Percentiles rank a stretch among this genome's conserved stretches.
Conservation (phyloP, 2,329 filamentous ascomycete genomes). For the Sporothrix pallida region DNA sequence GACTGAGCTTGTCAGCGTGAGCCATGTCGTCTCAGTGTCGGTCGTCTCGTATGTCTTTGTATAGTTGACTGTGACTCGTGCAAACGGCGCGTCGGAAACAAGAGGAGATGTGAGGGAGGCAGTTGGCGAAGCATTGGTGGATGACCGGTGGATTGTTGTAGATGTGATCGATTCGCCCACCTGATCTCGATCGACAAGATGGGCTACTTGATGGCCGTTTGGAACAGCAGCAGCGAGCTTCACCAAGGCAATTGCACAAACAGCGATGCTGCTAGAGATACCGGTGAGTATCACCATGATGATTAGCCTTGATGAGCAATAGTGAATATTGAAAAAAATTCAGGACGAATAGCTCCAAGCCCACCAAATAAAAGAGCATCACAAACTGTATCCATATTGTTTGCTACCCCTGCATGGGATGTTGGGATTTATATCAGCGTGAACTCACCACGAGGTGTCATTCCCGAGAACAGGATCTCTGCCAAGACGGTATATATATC, state of each 20-base stretch:
- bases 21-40: background rate
- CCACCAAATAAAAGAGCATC: no score
- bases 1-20: background rate
- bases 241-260: background rate
- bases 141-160: constrained; percentile 1
- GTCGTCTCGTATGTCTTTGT: constrained; percentile 9
- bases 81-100: background rate
- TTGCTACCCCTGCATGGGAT: no score
- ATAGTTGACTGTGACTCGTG: constrained; percentile 16
- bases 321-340: no score
- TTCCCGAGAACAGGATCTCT: background rate
- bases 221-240: background rate
- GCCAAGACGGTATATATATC: constrained; percentile 1
- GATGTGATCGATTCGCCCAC: background rate
- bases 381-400: no score
- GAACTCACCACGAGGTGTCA: no score
- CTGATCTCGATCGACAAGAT: background rate
- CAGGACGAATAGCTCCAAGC: no score
- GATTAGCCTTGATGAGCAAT: background rate
- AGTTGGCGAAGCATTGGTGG: background rate
- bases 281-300: background rate
- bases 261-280: background rate
- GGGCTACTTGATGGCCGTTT: background rate
- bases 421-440: no score
- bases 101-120: background rate